Evolutionary conservation across 208 protist species (phyloP).

Genomic region (Trypanosoma mega): DNA sequence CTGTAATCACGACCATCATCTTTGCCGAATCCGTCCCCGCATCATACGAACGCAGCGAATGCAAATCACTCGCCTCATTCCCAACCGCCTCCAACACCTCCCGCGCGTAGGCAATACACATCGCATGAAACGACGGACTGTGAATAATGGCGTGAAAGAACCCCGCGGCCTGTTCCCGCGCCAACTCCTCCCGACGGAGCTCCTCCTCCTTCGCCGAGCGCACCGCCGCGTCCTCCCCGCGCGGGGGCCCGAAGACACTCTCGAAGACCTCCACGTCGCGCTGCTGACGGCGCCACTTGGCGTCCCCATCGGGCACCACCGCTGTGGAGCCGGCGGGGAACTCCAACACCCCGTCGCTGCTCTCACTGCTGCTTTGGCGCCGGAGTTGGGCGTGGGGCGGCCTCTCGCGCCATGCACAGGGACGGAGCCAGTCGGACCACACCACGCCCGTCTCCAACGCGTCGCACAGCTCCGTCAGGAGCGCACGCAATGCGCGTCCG

Average conservation of each 20-base stretch:
- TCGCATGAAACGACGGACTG: slow-evolving; percentile 63
- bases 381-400: not conserved
- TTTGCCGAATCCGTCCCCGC: slow-evolving; percentile 46
- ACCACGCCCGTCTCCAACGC: slow-evolving; percentile 44
- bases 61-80: slow-evolving; percentile 34
- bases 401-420: not conserved
- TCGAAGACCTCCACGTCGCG: slow-evolving; percentile 2
- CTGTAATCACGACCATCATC: slow-evolving; percentile 52
- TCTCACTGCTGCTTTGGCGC: slow-evolving; percentile 5
- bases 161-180: slow-evolving; percentile 43
- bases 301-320: slow-evolving; percentile 12
- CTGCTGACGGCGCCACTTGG: not conserved
- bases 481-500: slow-evolving; percentile 30
- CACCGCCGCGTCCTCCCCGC: slow-evolving; percentile 6
- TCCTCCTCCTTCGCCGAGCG: slow-evolving; percentile 37
- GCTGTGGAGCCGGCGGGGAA: slow-evolving; percentile 41
- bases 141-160: slow-evolving; percentile 67
- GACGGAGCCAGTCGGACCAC: slow-evolving; percentile 39
- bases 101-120: slow-evolving; percentile 52
- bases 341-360: slow-evolving; percentile 42
- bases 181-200: slow-evolving; percentile 36
- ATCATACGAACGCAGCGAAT: slow-evolving; percentile 52
- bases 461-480: slow-evolving; percentile 37
- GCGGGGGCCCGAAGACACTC: slow-evolving; percentile 19
- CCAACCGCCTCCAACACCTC: slow-evolving; percentile 36